phyloP scores from a whole-genome alignment of 768 basidiomycete species.

The Boletellus ananiceps region DNA sequence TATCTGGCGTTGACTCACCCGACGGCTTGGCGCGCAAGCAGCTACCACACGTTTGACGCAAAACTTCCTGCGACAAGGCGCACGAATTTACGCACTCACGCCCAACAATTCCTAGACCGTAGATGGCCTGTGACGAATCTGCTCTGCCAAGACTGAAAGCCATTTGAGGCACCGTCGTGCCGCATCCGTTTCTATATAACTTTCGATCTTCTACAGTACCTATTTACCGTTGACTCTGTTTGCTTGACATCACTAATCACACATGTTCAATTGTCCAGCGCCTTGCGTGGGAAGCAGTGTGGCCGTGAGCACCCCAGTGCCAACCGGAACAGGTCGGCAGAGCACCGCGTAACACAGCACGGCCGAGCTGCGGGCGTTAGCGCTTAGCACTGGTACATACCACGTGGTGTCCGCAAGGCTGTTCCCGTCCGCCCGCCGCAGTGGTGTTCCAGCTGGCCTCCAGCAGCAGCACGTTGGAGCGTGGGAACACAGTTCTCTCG shows the following conservation, averaged over 20 bases:
- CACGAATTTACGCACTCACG: conserved; percentile 52
- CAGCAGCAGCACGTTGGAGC: background rate
- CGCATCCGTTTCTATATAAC: conserved; percentile 14
- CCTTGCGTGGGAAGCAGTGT: conserved; percentile 17
- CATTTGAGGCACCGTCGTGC: conserved; percentile 14
- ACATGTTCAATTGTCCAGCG: conserved; percentile 10
- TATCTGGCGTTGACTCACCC: conserved; percentile 14
- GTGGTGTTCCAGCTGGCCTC: background rate
- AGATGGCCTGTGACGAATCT: conserved; percentile 18
- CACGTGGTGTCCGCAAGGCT: conserved; percentile 22
- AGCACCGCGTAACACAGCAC: conserved; percentile 12
- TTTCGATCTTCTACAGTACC: conserved; percentile 28
- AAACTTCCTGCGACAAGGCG: conserved; percentile 54
- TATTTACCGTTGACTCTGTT: conserved; percentile 22
- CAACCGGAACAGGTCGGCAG: background rate
- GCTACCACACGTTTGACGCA: conserved; percentile 52
- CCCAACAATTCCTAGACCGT: conserved; percentile 33
- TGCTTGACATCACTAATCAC: conserved; percentile 18
- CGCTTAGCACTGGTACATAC: background rate
- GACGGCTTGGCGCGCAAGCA: conserved; percentile 17
- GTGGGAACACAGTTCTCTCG: conserved; percentile 18
- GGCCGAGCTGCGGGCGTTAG: background rate
- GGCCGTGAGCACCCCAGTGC: too few species aligned
- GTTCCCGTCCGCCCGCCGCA: background rate
- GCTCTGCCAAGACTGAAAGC: conserved; percentile 1